These are phyloP conservation scores for Diaporthe capsici DNA, from an alignment of 2,329 filamentous ascomycete genomes.

Conservation along the genomic window DNA sequence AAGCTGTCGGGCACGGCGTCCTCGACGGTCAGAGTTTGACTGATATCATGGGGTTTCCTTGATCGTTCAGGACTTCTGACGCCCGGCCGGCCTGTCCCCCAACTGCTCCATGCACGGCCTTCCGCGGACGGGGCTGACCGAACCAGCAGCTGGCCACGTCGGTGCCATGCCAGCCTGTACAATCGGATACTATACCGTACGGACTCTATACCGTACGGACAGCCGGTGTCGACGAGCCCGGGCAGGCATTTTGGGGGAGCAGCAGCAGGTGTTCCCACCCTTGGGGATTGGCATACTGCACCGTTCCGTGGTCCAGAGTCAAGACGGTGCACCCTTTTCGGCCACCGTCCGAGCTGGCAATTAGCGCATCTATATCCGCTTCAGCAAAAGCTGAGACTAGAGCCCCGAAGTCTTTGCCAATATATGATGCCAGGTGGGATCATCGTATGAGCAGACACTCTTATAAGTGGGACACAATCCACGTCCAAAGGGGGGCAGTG, in stretches of 20 bases:
- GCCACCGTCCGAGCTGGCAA: constrained; percentile 28
- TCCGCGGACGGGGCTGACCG: constrained; percentile 20
- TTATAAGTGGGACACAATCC: constrained; percentile 23
- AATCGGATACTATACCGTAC: not conserved
- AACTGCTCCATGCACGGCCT: not conserved
- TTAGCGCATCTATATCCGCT: constrained; percentile 23
- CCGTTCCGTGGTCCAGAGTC: constrained; percentile 19
- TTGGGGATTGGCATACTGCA: not conserved
- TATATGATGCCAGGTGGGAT: constrained; percentile 32
- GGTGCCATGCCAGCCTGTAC: not conserved
- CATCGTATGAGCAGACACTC: constrained; percentile 28
- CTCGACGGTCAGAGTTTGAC: constrained; percentile 11
- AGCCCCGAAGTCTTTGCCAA: constrained; percentile 30
- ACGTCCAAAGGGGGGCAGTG: constrained; percentile 27
- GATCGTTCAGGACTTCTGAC: constrained; percentile 4
- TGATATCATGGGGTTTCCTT: constrained; percentile 13
- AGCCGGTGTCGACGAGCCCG: constrained; percentile 17
- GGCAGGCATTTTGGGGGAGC: not conserved
- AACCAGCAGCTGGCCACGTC: constrained; percentile 5
- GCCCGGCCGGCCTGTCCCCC: not conserved
- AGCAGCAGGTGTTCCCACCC: not conserved
- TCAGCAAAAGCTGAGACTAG: constrained; percentile 28
- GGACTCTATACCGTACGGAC: not conserved
- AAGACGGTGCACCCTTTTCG: constrained; percentile 29
- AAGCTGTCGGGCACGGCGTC: constrained; percentile 11